Conservation (phyloP, 345 rosid species). For the Hibiscus mutabilis region DNA sequence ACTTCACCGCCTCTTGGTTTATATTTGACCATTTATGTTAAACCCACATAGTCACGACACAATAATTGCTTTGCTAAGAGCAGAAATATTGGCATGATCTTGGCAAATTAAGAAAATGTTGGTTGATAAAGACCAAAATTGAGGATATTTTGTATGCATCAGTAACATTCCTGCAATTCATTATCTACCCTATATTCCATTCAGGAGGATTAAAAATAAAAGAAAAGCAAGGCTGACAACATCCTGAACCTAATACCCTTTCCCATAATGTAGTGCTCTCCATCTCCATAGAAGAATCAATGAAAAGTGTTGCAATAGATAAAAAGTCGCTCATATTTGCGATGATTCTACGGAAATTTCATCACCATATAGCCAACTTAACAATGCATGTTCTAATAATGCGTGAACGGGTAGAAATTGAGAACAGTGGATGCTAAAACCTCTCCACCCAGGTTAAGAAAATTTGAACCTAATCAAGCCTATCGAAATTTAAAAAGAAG, state of each 20-base stretch:
- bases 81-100: not conserved
- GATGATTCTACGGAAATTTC: not conserved
- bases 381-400: not conserved
- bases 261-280: not conserved
- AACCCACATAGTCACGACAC: not conserved
- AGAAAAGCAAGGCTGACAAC: not conserved
- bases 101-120: not conserved
- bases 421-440: not conserved
- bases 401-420: not conserved
- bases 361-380: not conserved
- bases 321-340: not conserved
- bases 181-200: not conserved
- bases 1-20: not conserved
- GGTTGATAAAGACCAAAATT: not conserved
- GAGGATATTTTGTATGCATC: not conserved
- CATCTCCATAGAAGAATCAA: not conserved
- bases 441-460: not conserved
- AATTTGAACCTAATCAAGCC: slow-evolving; percentile 5
- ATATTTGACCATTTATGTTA: too few species aligned
- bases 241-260: not conserved
- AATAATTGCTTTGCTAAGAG: not conserved
- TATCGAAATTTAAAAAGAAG: not conserved
- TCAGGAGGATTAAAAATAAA: not conserved
- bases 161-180: not conserved
- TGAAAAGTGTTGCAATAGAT: not conserved